Base-by-base conservation (phyloP, 2,329 filamentous ascomycete species). In the Xylariaceae sp. region DNA sequence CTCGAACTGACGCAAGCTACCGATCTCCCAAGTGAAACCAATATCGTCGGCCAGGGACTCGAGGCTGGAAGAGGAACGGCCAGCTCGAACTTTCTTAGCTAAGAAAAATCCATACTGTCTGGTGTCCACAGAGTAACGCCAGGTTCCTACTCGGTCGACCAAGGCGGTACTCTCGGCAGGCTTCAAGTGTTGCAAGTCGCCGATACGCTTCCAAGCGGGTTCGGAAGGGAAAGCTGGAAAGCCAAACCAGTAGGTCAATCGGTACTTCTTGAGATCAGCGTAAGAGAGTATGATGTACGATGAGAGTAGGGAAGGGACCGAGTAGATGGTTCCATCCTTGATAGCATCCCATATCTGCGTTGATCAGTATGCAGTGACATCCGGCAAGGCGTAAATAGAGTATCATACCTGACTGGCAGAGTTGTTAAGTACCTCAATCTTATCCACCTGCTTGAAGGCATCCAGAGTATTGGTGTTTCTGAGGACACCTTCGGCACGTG, bases 231-330 rank as follows among this genome's bases (percentile, higher is more conserved):
- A 81, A 13, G 93, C 92, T 0, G 94, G 94, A 70, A 96, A 99
- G 4, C 89, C 93, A 74, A 97, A 97, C 86, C 95, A 96, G 76
- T 97, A 97, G n/a, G 88, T 91, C 72, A 97, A 97, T 64, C 88
- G 90, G 77, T 97, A 97, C 72, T 95, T 97, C 74, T 99, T 99
- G 39, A 99, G 82, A 71, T 99, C 93, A 63, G 94, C 93, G 73
- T 90, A 99, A 13, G 91, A 96, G 51, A 97, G 85, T 60, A 95
- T 86, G 30, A 90, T 83, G 73, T 97, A 97, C 5, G 90, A 94
- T 3, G 91, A 87, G 15, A 99, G 85, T 1, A 97, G 82, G 3
- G 93, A 97, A 2, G 94, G 94, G 54, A 93, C 90, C 8, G 92
- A 94, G 76, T 96, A 97, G 67, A 99, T 96, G 47, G 90, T 95